These are phyloP conservation scores for Sclerospora graminicola DNA, from an alignment of 352 stramenopile genomes.

Conservation along the genomic window DNA sequence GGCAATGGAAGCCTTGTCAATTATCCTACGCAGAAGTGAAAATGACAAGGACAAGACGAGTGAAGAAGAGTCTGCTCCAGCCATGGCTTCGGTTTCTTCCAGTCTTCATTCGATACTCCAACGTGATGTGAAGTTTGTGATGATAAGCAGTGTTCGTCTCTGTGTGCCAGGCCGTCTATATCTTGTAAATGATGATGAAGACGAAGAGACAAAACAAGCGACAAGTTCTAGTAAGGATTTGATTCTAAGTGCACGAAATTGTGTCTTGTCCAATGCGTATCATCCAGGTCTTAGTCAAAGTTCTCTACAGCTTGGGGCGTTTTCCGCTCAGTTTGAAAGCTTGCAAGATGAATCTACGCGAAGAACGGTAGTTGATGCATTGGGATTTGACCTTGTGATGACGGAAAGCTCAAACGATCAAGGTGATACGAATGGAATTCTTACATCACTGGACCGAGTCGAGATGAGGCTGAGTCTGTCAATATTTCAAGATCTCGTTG, in stretches of 20 bases:
- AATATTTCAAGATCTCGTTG: slow-evolving; percentile 2
- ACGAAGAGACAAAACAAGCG: not conserved
- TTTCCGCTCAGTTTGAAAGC: slow-evolving; percentile 7
- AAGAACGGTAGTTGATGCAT: slow-evolving; percentile 7
- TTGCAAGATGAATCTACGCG: not conserved
- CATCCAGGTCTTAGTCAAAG: slow-evolving; percentile 1
- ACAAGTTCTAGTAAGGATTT: slow-evolving; percentile 4
- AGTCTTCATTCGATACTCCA: slow-evolving; percentile 6
- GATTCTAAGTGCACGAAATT: slow-evolving; percentile 10
- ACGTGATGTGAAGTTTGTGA: slow-evolving; percentile 24
- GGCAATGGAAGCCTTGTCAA: slow-evolving; percentile 15
- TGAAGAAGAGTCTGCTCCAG: not conserved
- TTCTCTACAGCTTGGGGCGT: slow-evolving; percentile 12
- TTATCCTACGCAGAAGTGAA: slow-evolving; percentile 7
- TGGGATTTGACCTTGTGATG: slow-evolving; percentile 17
- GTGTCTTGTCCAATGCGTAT: slow-evolving; percentile 14
- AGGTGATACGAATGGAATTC: slow-evolving; percentile 9
- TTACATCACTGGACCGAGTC: slow-evolving; percentile 16
- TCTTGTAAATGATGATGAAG: too few relatives aligned
- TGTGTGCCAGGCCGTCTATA: slow-evolving; percentile 3
- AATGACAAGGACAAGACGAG: not conserved
- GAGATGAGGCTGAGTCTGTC: slow-evolving; percentile 8
- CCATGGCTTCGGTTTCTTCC: not conserved
- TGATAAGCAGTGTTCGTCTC: slow-evolving; percentile 21
- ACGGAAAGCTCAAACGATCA: slow-evolving; percentile 14